These are phyloP conservation scores for Fusarium temperatum DNA, from an alignment of 2,329 filamentous ascomycete species.

Conservation along the genomic window DNA sequence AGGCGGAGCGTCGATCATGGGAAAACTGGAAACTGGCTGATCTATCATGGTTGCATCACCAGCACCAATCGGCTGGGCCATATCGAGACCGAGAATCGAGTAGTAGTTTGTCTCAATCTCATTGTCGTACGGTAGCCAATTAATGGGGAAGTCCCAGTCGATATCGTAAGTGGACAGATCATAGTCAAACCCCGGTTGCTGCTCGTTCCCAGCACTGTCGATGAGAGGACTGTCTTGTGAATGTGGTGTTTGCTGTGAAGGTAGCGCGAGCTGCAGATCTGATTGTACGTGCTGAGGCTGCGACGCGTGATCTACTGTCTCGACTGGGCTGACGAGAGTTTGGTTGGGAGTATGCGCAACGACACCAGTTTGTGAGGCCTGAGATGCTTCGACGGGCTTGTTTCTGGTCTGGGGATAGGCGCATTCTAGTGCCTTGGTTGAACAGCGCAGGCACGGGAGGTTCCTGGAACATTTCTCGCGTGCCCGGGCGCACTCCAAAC, in stretches of 20 bases:
- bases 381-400: rapidly evolving
- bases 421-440: constrained; percentile 6
- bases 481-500: constrained; percentile 23
- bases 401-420: not conserved
- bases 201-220: not conserved
- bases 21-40: not conserved
- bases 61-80: not conserved
- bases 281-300: not conserved
- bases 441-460: constrained; percentile 22
- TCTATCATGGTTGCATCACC: not conserved
- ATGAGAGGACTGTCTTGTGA: not conserved
- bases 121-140: constrained; percentile 40
- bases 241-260: not conserved
- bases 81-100: constrained; percentile 6
- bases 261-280: not conserved
- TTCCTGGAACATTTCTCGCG: constrained; percentile 25
- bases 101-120: constrained; percentile 36
- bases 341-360: not conserved
- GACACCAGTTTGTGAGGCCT: not conserved
- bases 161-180: constrained; percentile 6
- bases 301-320: not conserved
- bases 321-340: not conserved
- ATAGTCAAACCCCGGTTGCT: not conserved
- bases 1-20: not conserved
- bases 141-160: constrained; percentile 33